Evolutionary conservation across 805 yeast species (phyloP), one percentile per base, ranked within the genome.

Genomic region (Nematodospora valgi): DNA sequence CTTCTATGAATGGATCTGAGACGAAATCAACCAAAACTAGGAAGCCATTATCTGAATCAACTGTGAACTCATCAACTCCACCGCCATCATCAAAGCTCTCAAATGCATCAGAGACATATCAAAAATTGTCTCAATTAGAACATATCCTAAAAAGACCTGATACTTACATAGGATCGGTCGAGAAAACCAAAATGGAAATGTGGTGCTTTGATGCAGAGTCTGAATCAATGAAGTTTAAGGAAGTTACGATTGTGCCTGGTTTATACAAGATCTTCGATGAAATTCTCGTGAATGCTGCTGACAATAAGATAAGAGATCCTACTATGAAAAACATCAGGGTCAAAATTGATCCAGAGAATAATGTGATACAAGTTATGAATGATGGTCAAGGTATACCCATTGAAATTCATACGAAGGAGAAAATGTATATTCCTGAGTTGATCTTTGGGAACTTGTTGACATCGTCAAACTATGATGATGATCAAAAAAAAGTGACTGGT

Each of bases 61-160:
- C 56, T n/a, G 51, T 52, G 32, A 51, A 36, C 11, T 20, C 35
- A 22, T 21, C 45, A 2, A 24, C 56, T 15, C 39, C 53, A 4
- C 37, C 45, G 3, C 21, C 48, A 19, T 39, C 41, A 8, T 16
- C 16, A 18, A 29, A 29, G 20, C 24, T 6, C 14, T 28, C 32
- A n/a, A 55, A 47, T 41, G 80, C 79, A 5, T 74, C 80, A 4
- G 84, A 83, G 35, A 88, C 86, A 50, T 93, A 93, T 64, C 98
- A 91, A 62, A 86, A 86, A 66, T 79, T 93, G 30, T 82, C 96
- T 3, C 99, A 91, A 62, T 71, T 93, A 51, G 98, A 93, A 55
- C 99, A 93, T 70, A 91, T 93, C 38, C 70, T 93, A 52, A 88
- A 88, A 59, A 82, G 99, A 60, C 99, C 99, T 1, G 99, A 93